Conservation (phyloP, 306 rosid species). For the Prunus mume region DNA sequence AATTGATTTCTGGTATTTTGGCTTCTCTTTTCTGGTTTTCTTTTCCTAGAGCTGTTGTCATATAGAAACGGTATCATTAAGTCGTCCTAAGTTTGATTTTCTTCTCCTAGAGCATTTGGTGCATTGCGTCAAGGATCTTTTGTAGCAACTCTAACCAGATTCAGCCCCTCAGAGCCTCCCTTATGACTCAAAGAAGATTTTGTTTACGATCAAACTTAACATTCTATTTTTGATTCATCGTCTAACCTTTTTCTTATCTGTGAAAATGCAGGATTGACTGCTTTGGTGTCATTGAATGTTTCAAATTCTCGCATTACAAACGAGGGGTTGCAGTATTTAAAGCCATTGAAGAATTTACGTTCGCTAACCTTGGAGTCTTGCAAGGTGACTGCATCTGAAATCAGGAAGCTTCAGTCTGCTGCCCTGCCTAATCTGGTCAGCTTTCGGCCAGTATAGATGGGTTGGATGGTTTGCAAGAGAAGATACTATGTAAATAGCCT, state of each 20-base stretch:
- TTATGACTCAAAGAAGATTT: background rate
- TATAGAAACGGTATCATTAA: background rate
- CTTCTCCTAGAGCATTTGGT: background rate
- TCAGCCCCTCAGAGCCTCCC: background rate
- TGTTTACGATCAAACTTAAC: background rate
- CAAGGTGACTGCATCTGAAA: slow-evolving; percentile 63
- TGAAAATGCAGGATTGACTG: slow-evolving; percentile 54
- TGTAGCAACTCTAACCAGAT: slow-evolving; percentile 8
- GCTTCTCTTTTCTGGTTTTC: background rate
- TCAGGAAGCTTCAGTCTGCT: slow-evolving; percentile 56
- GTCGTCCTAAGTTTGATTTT: too few relatives aligned
- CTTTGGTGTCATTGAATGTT: slow-evolving; percentile 60
- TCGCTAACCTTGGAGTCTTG: slow-evolving; percentile 69
- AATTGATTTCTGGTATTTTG: slow-evolving; percentile 58
- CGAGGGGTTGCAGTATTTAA: slow-evolving; percentile 57
- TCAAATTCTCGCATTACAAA: slow-evolving; percentile 61
- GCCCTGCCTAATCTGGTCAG: slow-evolving; percentile 63
- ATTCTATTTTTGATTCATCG: background rate
- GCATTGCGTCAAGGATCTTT: background rate
- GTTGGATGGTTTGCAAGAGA: background rate
- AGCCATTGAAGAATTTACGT: slow-evolving; percentile 54
- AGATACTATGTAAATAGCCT: background rate
- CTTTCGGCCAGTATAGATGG: slow-evolving; percentile 60
- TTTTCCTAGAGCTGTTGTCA: slow-evolving; percentile 8
- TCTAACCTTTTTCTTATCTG: background rate